Evolutionary conservation across 2,329 filamentous ascomycete species (phyloP), one percentile per base, ranked within the genome.

Genomic region (Fusarium nisikadoi): DNA sequence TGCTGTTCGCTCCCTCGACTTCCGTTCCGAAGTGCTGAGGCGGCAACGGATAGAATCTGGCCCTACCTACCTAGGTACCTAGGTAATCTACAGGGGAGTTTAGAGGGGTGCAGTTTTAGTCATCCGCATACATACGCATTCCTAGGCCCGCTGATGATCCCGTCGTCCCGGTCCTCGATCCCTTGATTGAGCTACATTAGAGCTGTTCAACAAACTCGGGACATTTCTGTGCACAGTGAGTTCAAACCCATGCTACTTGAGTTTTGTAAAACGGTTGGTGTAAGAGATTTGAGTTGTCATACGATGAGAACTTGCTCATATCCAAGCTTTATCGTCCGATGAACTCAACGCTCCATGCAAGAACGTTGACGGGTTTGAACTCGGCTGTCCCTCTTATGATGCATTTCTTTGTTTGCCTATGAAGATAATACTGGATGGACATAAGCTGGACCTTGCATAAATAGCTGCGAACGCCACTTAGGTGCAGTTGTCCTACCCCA

Each of bases 61-160:
- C 39, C 8, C 23, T 25, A 25, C 23, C 23, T 25, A 25, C 23
- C 5, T 4, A 25, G 23, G 23, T 25, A 25, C 29, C 31, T 25
- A 25, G 23, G 23, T 47, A n/a, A 52, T 33, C 19, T 25, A 33
- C 43, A 55, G 61, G 70, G 70, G 62, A 43, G 54, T 69, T 61
- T 55, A 55, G 55, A 52, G 31, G 57, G n/a, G 52, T 17, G 8
- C 9, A n/a, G 23, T 31, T 58, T 73, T 73, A 73, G 70, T 73
- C 70, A 73, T 73, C 66, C 20, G 35, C 43, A 38, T 71, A 56
- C 42, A 38, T 71, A 56, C 46, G 54, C 65, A 73, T 73, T 73
- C 70, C 66, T 68, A 56, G 56, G 38, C 54, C 66, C 55, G 58
- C 62, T 53, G 58, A 64, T 49, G 66, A 68, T 73, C 70, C 70